Evolutionary conservation across 768 basidiomycete species (phyloP).

Genomic region (Lactifluus rugatus): DNA sequence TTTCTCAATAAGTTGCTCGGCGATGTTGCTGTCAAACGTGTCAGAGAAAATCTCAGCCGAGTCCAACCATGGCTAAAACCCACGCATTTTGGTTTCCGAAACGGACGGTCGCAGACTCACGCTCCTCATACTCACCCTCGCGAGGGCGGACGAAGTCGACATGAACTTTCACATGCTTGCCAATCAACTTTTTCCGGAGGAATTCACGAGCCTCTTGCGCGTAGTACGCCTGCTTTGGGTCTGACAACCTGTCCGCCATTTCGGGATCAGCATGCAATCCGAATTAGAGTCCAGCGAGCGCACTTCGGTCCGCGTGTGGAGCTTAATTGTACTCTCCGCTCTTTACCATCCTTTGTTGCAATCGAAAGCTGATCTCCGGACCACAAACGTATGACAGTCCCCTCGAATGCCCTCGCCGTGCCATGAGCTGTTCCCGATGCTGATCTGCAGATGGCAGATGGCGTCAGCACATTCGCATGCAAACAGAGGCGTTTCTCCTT

Average conservation of each 20-base stretch:
- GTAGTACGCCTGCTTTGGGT: constrained; percentile 78
- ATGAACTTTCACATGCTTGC: constrained; percentile 72
- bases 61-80: constrained; percentile 24
- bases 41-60: neutral
- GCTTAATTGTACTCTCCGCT: constrained; percentile 78
- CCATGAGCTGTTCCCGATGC: constrained; percentile 32
- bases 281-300: constrained; percentile 18
- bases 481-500: constrained; percentile 66
- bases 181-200: constrained; percentile 84
- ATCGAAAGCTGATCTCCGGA: constrained; percentile 86
- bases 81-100: constrained; percentile 76
- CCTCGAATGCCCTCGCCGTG: constrained; percentile 56
- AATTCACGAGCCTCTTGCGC: constrained; percentile 92
- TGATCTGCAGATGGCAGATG: constrained; percentile 41
- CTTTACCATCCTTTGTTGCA: constrained; percentile 64
- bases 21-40: constrained; percentile 60
- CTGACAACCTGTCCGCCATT: constrained; percentile 48
- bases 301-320: constrained; percentile 82
- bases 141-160: constrained; percentile 86
- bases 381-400: constrained; percentile 80
- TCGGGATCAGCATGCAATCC: neutral
- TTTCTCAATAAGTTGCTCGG: constrained; percentile 89
- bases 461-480: constrained; percentile 48
- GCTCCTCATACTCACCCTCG: constrained; percentile 90
- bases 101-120: constrained; percentile 84